Base-by-base conservation (phyloP, 257 asterid genomes). In the Lithospermum erythrorhizon region DNA sequence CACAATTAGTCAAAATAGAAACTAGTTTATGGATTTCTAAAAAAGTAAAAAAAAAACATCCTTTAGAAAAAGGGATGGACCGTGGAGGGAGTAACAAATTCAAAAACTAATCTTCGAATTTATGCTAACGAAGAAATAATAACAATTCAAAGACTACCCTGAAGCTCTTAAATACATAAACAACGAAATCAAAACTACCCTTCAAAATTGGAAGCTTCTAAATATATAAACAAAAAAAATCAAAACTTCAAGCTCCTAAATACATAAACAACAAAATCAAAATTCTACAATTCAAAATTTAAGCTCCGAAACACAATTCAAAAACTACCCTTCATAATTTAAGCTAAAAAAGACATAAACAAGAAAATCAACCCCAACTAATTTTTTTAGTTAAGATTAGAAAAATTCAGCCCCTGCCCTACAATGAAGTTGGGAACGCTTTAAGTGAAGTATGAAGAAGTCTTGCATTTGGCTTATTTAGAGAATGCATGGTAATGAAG, bases 381-480 rank as follows among this genome's bases (percentile, higher is more conserved):
- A 25, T 25, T 5, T 2, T 5, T 25, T 5, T 2, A 5, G 5
- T 2, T 2, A 5, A 25, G 5, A 25, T 5, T 2, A 25, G 41
- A 1, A 47, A 37, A n/a, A 0, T 9, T 16, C 1, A 51, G 9
- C 3, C 3, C 3, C 41, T 3, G 6, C 41, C 41, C 41, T 32
- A 0, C 2, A n/a, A 1, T 51, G 5, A n/a, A n/a, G n/a, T n/a
- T 49, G 11, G 6, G 15, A 49, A 0, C 18, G n/a, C 58, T 10
- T n/a, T 24, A 14, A 9, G 19, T 47, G 17, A 4, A 55, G 4
- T 21, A 9, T 17, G 11, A 53, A 45, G 55, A 53, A 19, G 6
- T 4, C 8, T 53, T 8, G 15, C 14, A 55, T 19, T 73, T 69
- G 58, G 47, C n/a, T n/a, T n/a, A n/a, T n/a, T n/a, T n/a, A n/a